These are phyloP conservation scores for Rhizophora mangle DNA, from an alignment of 345 rosid genomes.

Conservation along the genomic window DNA sequence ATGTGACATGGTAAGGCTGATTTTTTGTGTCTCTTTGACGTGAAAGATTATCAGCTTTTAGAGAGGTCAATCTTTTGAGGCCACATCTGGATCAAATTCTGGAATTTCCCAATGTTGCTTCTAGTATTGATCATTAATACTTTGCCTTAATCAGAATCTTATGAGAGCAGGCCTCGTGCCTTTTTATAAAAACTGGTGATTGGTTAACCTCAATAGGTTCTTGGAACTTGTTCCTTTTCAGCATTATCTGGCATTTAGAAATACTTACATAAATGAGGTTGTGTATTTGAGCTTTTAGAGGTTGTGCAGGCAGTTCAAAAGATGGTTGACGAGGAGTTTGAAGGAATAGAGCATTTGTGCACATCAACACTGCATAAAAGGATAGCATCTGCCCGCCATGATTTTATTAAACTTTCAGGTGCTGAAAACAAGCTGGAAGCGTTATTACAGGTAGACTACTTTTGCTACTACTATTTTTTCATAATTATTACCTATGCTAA, in stretches of 20 bases:
- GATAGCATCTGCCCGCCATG: constrained; percentile 89
- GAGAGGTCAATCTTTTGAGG: neutral
- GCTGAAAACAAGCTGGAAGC: constrained; percentile 93
- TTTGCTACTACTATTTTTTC: neutral
- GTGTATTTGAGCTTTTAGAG: neutral
- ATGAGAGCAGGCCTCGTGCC: no score
- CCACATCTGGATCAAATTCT: neutral
- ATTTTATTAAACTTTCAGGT: constrained; percentile 82
- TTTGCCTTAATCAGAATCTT: no score
- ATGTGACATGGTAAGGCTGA: no score
- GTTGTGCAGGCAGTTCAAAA: constrained; percentile 82
- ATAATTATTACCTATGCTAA: neutral
- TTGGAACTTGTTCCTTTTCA: neutral
- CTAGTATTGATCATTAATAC: neutral
- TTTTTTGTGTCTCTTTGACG: no score
- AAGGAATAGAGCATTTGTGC: constrained; percentile 80
- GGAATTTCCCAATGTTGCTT: neutral
- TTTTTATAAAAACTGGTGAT: no score
- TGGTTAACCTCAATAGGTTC: no score
- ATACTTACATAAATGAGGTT: neutral
- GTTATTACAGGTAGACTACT: constrained; percentile 61
- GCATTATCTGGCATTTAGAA: neutral
- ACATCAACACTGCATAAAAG: constrained; percentile 90
- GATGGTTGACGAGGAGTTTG: constrained; percentile 84
- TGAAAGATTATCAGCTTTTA: neutral